phyloP scores from a whole-genome alignment of 495 filamentous ascomycete genomes.

The Penicillium coffeae region DNA sequence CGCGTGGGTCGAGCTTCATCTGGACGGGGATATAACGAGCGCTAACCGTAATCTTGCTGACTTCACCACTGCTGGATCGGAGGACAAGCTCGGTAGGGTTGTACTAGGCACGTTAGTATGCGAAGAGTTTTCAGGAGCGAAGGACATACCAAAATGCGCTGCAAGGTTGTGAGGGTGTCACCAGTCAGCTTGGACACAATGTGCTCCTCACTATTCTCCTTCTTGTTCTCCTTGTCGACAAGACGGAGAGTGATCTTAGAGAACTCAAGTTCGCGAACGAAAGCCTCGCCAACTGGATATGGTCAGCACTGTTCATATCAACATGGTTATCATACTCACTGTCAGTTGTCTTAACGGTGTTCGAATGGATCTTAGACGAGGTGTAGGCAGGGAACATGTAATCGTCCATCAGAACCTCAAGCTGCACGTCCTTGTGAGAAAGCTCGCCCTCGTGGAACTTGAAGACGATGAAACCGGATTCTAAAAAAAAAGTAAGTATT shows the following conservation, averaged over 20 bases:
- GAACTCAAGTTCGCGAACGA: slow-evolving; percentile 93
- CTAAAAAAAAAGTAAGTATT: slow-evolving; percentile 40
- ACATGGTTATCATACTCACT: slow-evolving; percentile 39
- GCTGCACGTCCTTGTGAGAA: slow-evolving; percentile 65
- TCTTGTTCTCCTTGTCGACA: slow-evolving; percentile 68
- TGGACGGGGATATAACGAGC: slow-evolving; percentile 89
- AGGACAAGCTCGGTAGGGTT: slow-evolving; percentile 79
- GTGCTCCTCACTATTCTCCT: slow-evolving; percentile 66
- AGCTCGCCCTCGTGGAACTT: slow-evolving; percentile 86
- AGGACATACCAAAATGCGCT: slow-evolving; percentile 59
- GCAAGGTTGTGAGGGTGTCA: slow-evolving; percentile 78
- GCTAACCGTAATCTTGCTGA: slow-evolving; percentile 81
- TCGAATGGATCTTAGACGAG: slow-evolving; percentile 67
- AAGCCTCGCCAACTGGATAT: slow-evolving; percentile 72
- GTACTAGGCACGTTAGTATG: slow-evolving; percentile 50
- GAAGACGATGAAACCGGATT: slow-evolving; percentile 92
- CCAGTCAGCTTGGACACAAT: slow-evolving; percentile 80
- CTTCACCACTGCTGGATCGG: slow-evolving; percentile 67
- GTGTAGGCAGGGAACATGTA: slow-evolving; percentile 85
- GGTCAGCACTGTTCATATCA: too few relatives aligned
- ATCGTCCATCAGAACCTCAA: slow-evolving; percentile 93
- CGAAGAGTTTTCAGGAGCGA: neutral
- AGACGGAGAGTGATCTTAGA: slow-evolving; percentile 88
- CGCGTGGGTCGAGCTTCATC: slow-evolving; percentile 89
- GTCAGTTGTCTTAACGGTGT: slow-evolving; percentile 71